Evolutionary conservation across 805 yeast genomes (phyloP), one percentile per base, ranked within the genome.

Genomic region (Jamesozyma rosinii): DNA sequence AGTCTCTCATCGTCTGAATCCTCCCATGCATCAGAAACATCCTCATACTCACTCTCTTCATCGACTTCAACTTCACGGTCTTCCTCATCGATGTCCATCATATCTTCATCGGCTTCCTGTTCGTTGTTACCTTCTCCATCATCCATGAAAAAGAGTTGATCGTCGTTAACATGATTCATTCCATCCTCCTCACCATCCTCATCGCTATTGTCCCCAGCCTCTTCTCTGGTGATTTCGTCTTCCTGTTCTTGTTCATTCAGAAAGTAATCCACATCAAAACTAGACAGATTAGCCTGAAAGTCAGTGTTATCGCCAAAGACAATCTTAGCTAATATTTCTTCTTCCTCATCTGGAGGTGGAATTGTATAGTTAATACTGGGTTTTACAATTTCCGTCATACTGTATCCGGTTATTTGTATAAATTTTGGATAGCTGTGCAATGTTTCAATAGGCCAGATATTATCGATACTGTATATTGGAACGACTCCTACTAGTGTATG

Each of bases 1-100:
- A 84, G 51, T 36, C 70, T 70, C 48, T 89, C 97, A 61, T 92
- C 98, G 55, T 89, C 97, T 45, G 94, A 81, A 65, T 92, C 98
- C 14, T 62, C 62, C 98, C 98, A 92, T 2, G 81, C 87, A 43
- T 70, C 70, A n/a, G 55, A 65, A 3, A 62, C 65, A 2, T 52
- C 59, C 6, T 49, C 64, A 34, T 64, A 70, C 19, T 55, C 64
- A 22, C 57, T 67, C 14, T 46, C 33, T 13, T 41, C 59, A 4
- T 61, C 66, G 8, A 54, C 63, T 18, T 55, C 66, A n/a, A n/a
- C n/a, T n/a, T n/a, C n/a, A n/a, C n/a, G n/a, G n/a, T n/a, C n/a
- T 5, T 55, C 71, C 3, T 72, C 77, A 56, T 79, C 85, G 11
- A 76, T 72, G 45, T 52, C 60, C 38, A 60, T 49, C 33, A 57